Conservation (phyloP, 2,329 filamentous ascomycete genomes). For the Sclerotinia sclerotiorum region DNA sequence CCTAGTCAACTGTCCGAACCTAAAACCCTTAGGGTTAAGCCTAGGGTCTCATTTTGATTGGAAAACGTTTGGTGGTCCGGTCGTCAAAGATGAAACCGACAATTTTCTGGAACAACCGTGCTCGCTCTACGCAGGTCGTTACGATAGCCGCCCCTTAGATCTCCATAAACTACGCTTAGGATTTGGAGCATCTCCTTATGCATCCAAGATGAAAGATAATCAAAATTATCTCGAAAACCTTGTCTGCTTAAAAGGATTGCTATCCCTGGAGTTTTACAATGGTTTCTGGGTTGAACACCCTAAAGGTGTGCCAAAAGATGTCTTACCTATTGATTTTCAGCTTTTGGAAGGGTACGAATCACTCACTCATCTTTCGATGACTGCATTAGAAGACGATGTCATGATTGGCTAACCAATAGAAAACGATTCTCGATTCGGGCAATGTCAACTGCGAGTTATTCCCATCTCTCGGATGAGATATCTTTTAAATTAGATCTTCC, state of each 20-base stretch:
- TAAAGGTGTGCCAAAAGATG: background rate
- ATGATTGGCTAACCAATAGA: background rate
- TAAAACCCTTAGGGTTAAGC: background rate
- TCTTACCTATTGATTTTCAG: background rate
- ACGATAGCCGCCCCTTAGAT: background rate
- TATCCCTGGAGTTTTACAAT: background rate
- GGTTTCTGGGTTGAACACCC: background rate
- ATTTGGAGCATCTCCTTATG: background rate
- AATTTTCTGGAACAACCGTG: background rate
- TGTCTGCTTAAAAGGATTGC: background rate
- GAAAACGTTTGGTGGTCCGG: background rate
- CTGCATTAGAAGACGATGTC: background rate
- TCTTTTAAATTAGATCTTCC: background rate
- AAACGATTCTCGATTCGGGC: background rate
- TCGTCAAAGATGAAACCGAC: background rate
- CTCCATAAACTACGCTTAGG: background rate
- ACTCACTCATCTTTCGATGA: background rate
- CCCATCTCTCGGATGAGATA: background rate
- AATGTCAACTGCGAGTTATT: background rate
- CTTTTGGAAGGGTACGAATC: background rate
- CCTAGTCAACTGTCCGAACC: background rate
- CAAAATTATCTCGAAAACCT: background rate
- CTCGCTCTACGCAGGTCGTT: background rate
- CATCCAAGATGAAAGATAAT: background rate
- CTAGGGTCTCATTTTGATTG: background rate